Evolutionary conservation across 208 protist genomes (phyloP), one percentile per base, ranked within the genome.

Genomic region (Trypanosoma platydactyli): DNA sequence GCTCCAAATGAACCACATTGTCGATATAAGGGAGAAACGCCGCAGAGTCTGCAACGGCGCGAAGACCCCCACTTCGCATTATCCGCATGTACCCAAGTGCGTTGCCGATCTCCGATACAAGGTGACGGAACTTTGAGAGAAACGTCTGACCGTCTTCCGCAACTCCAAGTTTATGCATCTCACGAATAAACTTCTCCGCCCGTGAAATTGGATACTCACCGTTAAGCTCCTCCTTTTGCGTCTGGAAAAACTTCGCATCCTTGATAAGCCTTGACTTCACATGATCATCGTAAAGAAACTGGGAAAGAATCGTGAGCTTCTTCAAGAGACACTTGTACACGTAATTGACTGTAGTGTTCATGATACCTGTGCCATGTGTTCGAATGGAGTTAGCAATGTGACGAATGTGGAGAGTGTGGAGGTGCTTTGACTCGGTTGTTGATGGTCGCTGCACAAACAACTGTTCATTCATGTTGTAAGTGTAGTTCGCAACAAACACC

Each of bases 331-430:
- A 99, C 66, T 94, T 89, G 79, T 98, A 99, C 1, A 97, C 96
- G 74, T 98, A 98, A 81, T 99, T 99, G 42, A 98, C 95, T 1
- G 97, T 91, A 12, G 98, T 99, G 77, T 98, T 98, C 94, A 99
- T 98, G 38, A 99, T 99, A 60, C 98, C 98, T 15, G 89, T 97
- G 55, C 98, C 98, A 78, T 99, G 98, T 18, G 95, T 98, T 48
- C 97, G 83, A 66, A 99, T 98, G 16, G 96, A 98, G 71, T 98
- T 98, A 35, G 97, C 92, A 64, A 99, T 92, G 77, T 99, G 97
- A 13, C 83, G 78, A 58, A 98, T 98, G 76, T 97, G 90, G 53
- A 99, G 92, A 5, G 94, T 97, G 75, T 98, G 94, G 7, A 99
- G 69, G 52, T 96, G 86, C 71, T 98, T 99, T 12, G 80, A 78